phyloP scores from a whole-genome alignment of 768 basidiomycete genomes.

The Mrakia frigida region DNA sequence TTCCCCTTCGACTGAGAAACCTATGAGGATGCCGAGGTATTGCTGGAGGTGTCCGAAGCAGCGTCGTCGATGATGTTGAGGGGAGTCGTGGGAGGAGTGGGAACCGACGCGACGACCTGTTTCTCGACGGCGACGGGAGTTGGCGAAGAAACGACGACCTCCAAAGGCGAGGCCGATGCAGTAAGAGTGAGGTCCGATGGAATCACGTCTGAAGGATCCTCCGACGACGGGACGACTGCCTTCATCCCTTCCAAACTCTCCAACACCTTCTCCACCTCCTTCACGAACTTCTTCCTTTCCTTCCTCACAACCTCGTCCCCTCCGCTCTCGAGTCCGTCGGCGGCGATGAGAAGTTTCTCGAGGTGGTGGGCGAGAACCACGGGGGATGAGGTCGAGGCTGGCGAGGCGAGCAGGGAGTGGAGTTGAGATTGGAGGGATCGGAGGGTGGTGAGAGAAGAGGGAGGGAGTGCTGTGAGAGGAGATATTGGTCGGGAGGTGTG shows the following conservation, averaged over 20 bases:
- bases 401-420: not conserved
- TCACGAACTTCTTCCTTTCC: constrained; percentile 19
- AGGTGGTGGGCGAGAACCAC: not conserved
- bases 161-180: not conserved
- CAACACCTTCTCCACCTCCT: constrained; percentile 4
- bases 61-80: not conserved
- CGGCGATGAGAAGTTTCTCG: constrained; percentile 15
- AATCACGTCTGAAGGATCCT: not conserved
- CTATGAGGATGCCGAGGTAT: not conserved
- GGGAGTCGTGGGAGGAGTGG: not conserved
- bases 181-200: not conserved
- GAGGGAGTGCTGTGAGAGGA: constrained; percentile 9
- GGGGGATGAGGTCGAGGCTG: not conserved
- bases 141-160: not conserved
- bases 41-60: not conserved
- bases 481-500: constrained; percentile 1
- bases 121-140: not conserved
- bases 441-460: constrained; percentile 8
- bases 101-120: not conserved
- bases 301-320: constrained; percentile 4
- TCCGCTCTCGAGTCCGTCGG: not conserved
- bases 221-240: not conserved
- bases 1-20: not conserved
- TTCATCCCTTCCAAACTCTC: not conserved
- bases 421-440: not conserved